A percentile compares a stretch with the other conserved stretches of the same genome.
Conservation (phyloP, 331 rosid species). For the Arachis monticola region DNA sequence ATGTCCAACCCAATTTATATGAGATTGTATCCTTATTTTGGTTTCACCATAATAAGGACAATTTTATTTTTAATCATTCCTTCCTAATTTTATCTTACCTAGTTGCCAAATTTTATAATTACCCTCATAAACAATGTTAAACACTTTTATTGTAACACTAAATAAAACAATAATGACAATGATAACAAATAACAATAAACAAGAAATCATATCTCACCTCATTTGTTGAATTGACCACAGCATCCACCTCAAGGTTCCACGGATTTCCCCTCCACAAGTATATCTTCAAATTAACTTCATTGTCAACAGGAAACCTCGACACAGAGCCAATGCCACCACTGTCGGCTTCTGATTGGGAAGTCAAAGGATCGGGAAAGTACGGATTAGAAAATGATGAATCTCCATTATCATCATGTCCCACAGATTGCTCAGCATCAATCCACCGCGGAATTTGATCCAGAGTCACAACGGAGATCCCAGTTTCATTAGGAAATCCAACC, state of each 20-base stretch:
- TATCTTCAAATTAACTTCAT: conserved; percentile 79
- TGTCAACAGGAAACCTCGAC: conserved; percentile 85
- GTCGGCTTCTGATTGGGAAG: conserved; percentile 53
- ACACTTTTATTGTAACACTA: not conserved
- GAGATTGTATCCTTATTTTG: too few relatives aligned
- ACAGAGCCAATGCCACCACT: conserved; percentile 53
- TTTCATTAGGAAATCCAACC: conserved; percentile 69
- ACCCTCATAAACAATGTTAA: not conserved
- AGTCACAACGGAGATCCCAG: conserved; percentile 71
- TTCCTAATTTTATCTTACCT: too few relatives aligned
- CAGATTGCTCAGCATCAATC: conserved; percentile 82
- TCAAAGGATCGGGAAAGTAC: conserved; percentile 76
- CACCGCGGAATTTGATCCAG: conserved; percentile 94
- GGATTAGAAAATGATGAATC: conserved; percentile 70
- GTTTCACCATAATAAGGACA: not conserved
- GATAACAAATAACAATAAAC: not conserved
- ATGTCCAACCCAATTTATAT: too few relatives aligned
- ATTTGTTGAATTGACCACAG: conserved; percentile 92
- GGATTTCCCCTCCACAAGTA: conserved; percentile 96
- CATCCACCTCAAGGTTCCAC: conserved; percentile 98
- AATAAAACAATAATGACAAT: not conserved
- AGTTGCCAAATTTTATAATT: not conserved
- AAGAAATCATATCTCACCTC: conserved; percentile 52
- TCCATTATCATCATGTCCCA: conserved; percentile 61
- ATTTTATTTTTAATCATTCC: too few relatives aligned